These are phyloP conservation scores for Venturia asperata DNA, from an alignment of 2,329 filamentous ascomycete genomes.

Conservation along the genomic window DNA sequence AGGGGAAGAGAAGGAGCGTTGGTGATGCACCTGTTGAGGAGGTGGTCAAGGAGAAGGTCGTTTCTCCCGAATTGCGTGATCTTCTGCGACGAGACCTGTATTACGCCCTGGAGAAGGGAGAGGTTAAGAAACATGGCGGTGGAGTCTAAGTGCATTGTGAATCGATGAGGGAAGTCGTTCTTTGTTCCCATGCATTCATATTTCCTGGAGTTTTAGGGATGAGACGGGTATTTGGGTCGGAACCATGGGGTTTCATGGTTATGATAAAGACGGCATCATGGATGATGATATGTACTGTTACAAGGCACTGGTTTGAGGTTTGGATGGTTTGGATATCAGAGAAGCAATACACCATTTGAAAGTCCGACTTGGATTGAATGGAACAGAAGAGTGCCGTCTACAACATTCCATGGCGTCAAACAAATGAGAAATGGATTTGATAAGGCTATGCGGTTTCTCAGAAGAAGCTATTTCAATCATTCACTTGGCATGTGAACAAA, in stretches of 20 bases:
- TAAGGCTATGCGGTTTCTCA: no score
- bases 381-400: no score
- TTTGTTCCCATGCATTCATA: neutral
- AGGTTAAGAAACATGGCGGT: constrained; percentile 42
- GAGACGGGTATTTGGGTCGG: neutral
- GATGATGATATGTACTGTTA: neutral
- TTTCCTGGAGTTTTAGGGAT: neutral
- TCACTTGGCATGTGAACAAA: no score
- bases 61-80: constrained; percentile 56
- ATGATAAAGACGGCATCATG: neutral
- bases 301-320: neutral
- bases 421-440: no score
- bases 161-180: no score
- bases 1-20: constrained; percentile 21
- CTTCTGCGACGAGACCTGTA: constrained; percentile 56
- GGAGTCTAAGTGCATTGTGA: constrained; percentile 24
- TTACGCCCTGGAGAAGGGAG: constrained; percentile 41
- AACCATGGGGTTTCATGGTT: neutral
- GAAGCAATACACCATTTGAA: neutral
- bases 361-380: no score
- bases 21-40: constrained; percentile 17
- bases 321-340: neutral
- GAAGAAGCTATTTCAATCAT: no score
- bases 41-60: constrained; percentile 37
- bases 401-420: no score